Evolutionary conservation across 345 rosid genomes (phyloP), one percentile per base, ranked within the genome.

Genomic region (Aegle marmelos): DNA sequence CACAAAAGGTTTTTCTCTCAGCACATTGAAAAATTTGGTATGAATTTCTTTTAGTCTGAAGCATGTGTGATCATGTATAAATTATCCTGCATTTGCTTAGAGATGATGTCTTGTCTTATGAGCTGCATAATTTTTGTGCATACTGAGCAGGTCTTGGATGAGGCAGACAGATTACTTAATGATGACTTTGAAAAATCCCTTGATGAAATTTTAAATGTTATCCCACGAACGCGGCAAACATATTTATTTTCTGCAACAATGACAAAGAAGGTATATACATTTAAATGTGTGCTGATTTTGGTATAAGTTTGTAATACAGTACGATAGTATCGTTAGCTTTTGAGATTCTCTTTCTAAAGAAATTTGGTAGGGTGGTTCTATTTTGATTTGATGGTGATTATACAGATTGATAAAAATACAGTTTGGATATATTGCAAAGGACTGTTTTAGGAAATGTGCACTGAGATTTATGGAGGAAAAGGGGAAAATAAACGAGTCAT

Each of bases 161-260:
- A 96, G 86, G 98, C 98, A 45, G 99, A 96, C 83, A 90, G 98
- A 79, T 81, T 96, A 82, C 87, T 96, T 68, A 94, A 93, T 87
- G 97, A 92, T 70, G 99, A 96, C 64, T 96, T 94, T 86, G 97
- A 96, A 90, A 94, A 92, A 83, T 87, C 99, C 3, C 88, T 94
- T 53, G 91, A 92, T 83, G 90, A 86, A 79, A 94, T 96, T 81
- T 84, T 94, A 77, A 88, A 86, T 66, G 91, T 83, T 75, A 86
- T 94, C 71, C 98, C 97, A 30, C 91, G 85, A 61, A 91, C 88
- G 2, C 80, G 97, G 53, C 89, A 76, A 82, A 97, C 98, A 5
- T 97, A 54, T 85, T 88, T 97, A 72, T 97, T 97, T 88, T 97
- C 99, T 77, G 99, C 99, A 2, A 96, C 99, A 30, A 96, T 96